Conservation (phyloP, 805 yeast species). For the Candida loeiensis region DNA sequence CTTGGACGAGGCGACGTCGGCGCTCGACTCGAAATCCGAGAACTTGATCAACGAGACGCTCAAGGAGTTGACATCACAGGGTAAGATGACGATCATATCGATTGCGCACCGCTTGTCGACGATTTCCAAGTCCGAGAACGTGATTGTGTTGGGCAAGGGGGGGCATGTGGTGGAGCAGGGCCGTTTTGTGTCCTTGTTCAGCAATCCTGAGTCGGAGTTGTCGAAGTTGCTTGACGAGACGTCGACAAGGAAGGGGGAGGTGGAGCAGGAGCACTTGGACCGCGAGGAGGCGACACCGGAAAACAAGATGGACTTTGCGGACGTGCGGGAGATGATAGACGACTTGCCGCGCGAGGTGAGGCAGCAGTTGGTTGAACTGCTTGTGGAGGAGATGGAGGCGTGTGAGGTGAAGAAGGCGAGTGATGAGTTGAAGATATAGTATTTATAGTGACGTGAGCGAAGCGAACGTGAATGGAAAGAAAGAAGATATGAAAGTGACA, state of each 20-base stretch:
- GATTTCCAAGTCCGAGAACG: conserved; percentile 42
- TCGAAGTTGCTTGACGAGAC: conserved; percentile 40
- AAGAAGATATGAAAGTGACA: too few relatives aligned
- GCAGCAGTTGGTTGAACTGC: conserved; percentile 18
- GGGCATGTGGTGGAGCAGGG: conserved; percentile 43
- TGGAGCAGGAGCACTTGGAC: conserved; percentile 23
- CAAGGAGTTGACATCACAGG: conserved; percentile 33
- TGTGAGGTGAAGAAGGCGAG: conserved; percentile 2
- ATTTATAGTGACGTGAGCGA: neutral
- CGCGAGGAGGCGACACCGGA: conserved; percentile 23
- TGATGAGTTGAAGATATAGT: neutral
- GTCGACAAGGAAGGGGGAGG: conserved; percentile 19
- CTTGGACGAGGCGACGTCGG: conserved; percentile 69
- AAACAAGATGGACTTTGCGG: conserved; percentile 16
- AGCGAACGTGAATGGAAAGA: neutral
- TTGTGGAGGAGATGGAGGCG: conserved; percentile 2
- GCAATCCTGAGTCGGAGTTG: conserved; percentile 39
- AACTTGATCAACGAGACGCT: conserved; percentile 41
- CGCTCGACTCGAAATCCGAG: conserved; percentile 53
- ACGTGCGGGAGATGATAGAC: conserved; percentile 30
- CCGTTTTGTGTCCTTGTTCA: conserved; percentile 36
- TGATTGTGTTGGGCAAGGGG: conserved; percentile 39
- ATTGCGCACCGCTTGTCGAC: conserved; percentile 46
- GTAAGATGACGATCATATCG: conserved; percentile 41
- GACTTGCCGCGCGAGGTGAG: conserved; percentile 35